Evolutionary conservation across 495 filamentous ascomycete species (phyloP).

Genomic region (Hyaloscypha bicolor): DNA sequence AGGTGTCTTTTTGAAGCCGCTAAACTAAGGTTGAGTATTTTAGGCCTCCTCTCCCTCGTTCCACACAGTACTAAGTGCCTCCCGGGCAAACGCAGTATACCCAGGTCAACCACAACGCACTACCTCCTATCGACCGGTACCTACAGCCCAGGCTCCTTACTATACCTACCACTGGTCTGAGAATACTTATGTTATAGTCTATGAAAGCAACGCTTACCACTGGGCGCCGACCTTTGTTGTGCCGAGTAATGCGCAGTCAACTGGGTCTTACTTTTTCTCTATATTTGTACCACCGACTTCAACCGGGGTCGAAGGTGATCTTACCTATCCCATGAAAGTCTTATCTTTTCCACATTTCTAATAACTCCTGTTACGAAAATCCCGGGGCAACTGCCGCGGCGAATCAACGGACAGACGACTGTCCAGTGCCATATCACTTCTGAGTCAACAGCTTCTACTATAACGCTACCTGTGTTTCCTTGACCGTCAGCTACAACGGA

Average conservation of each 20-base stretch:
- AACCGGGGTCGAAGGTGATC: not conserved
- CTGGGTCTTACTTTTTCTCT: not conserved
- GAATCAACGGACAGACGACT: constrained; percentile 1
- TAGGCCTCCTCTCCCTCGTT: too few species aligned
- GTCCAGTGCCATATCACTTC: constrained; percentile 2
- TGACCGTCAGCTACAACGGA: not conserved
- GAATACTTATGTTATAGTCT: not conserved
- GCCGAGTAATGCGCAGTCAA: not conserved
- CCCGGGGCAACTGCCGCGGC: not conserved
- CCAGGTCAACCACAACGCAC: not conserved
- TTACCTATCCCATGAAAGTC: not conserved
- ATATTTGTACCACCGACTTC: not conserved
- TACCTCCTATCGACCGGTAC: not conserved
- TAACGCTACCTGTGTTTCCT: not conserved
- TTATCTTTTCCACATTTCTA: not conserved
- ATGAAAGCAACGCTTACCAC: not conserved
- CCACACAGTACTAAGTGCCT: too few species aligned
- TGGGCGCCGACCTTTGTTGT: not conserved
- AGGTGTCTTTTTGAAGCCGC: too few species aligned
- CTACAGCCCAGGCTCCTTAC: not conserved
- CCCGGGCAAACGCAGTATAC: too few species aligned
- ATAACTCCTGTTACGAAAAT: not conserved
- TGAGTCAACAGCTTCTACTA: not conserved
- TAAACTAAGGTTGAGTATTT: too few species aligned
- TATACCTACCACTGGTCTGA: not conserved